phyloP scores from a whole-genome alignment of 1,139 yeast species.

The Yamadazyma kanchanaburiensis region DNA sequence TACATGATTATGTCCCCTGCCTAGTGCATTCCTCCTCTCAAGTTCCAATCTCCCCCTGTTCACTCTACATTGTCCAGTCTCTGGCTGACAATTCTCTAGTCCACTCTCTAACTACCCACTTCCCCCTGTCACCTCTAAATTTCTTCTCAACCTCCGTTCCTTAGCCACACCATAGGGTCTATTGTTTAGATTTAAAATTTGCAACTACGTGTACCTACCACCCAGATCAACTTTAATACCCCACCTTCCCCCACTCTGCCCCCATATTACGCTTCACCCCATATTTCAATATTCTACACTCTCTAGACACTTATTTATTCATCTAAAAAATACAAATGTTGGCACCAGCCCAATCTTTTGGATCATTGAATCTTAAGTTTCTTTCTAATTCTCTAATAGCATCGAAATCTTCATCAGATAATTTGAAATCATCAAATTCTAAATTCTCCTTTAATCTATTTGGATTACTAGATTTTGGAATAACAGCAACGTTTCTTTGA shows the following conservation, averaged over 20 bases:
- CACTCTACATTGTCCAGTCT: too few species aligned
- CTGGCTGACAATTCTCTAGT: too few species aligned
- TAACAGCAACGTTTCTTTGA: constrained; percentile 66
- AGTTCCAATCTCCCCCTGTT: too few species aligned
- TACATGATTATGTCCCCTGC: too few species aligned
- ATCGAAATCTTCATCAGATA: constrained; percentile 52
- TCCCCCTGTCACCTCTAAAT: too few species aligned
- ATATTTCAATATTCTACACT: constrained; percentile 3
- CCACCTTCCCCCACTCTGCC: background rate
- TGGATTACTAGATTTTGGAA: constrained; percentile 70
- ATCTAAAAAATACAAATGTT: constrained; percentile 14
- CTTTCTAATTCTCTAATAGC: constrained; percentile 57
- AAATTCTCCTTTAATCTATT: constrained; percentile 60
- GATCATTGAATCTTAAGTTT: constrained; percentile 79
- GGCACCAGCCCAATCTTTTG: constrained; percentile 27
- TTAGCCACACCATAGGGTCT: too few species aligned
- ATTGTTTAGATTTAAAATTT: too few species aligned
- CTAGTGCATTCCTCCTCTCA: too few species aligned
- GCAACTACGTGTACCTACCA: too few species aligned
- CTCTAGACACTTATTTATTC: constrained; percentile 1
- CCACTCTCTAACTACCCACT: too few species aligned
- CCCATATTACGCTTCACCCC: too few species aligned
- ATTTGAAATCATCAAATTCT: constrained; percentile 50
- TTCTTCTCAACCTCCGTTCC: too few species aligned
- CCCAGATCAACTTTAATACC: background rate